Evolutionary conservation across 2,329 filamentous ascomycete genomes (phyloP).

Genomic region (Cladophialophora yegresii): DNA sequence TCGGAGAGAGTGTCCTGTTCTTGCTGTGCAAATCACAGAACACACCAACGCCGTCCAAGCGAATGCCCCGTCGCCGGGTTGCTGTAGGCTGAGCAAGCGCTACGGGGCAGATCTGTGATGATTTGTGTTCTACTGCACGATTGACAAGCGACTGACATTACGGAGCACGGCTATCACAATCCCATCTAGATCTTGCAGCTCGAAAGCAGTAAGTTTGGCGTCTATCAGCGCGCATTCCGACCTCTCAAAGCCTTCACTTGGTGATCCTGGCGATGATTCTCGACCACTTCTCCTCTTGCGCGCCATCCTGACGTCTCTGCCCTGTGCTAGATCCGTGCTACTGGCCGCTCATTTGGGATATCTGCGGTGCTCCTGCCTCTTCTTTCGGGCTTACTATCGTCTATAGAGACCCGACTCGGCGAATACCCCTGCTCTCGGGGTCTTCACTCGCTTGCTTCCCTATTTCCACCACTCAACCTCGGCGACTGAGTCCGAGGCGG

Average conservation of each 20-base stretch:
- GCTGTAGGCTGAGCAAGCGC: not conserved
- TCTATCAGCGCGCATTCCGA: conserved; percentile 6
- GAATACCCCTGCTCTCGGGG: conserved; percentile 11
- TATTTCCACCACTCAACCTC: conserved; percentile 16
- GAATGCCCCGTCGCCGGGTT: not conserved
- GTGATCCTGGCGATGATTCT: not conserved
- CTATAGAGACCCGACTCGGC: conserved; percentile 9
- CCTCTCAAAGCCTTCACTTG: not conserved
- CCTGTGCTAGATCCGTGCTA: conserved; percentile 4
- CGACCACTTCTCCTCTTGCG: not conserved
- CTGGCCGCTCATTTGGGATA: conserved; percentile 18
- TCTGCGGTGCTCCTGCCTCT: conserved; percentile 4
- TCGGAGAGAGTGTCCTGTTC: not conserved
- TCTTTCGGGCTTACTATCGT: conserved; percentile 7
- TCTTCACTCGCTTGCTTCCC: conserved; percentile 18
- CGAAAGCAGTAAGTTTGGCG: conserved; percentile 3
- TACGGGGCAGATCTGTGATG: conserved; percentile 1
- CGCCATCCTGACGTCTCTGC: conserved; percentile 9
- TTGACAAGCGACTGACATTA: conserved; percentile 1
- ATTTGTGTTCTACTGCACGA: conserved; percentile 2
- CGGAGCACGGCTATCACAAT: not conserved
- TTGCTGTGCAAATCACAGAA: not conserved
- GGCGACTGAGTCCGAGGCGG: conserved; percentile 10
- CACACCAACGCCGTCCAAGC: not conserved
- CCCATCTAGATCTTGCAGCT: conserved; percentile 5